phyloP scores from a whole-genome alignment of 2,329 filamentous ascomycete species.

The Aspergillus proliferans region DNA sequence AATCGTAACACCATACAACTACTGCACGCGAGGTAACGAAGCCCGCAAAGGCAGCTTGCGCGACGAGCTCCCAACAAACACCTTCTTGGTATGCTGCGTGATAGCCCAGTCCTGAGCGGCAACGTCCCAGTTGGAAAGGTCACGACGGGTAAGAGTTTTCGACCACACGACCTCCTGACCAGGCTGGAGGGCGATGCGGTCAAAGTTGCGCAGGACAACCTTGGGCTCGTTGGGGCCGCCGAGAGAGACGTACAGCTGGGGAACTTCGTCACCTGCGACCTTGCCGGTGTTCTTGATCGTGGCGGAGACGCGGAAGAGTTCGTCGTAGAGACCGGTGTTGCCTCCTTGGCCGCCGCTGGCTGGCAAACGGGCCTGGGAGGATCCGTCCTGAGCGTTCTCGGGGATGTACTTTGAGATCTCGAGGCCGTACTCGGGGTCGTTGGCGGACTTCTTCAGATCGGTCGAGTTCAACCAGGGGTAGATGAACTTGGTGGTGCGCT shows the following conservation, averaged over 20 bases:
- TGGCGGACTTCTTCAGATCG: slow-evolving; percentile 46
- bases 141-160: slow-evolving; percentile 66
- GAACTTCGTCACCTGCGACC: slow-evolving; percentile 47
- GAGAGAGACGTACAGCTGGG: slow-evolving; percentile 65
- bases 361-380: slow-evolving; percentile 50
- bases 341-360: slow-evolving; percentile 56
- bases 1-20: neutral
- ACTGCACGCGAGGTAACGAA: slow-evolving; percentile 25
- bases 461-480: slow-evolving; percentile 61
- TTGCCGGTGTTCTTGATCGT: slow-evolving; percentile 48
- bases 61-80: slow-evolving; percentile 55
- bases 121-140: slow-evolving; percentile 82
- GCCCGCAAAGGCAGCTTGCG: slow-evolving; percentile 49
- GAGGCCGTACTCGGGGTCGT: slow-evolving; percentile 50
- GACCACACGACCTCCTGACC: slow-evolving; percentile 63
- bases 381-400: slow-evolving; percentile 45
- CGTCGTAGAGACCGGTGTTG: slow-evolving; percentile 51
- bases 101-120: slow-evolving; percentile 77
- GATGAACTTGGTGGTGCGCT: slow-evolving; percentile 51
- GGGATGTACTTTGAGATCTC: slow-evolving; percentile 47
- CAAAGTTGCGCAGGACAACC: slow-evolving; percentile 69
- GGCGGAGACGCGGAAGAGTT: slow-evolving; percentile 44
- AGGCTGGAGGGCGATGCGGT: slow-evolving; percentile 64
- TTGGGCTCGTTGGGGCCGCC: slow-evolving; percentile 68
- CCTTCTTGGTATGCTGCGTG: slow-evolving; percentile 50